Evolutionary conservation across 768 basidiomycete genomes (phyloP), one percentile per base, ranked within the genome.

Genomic region (Hydnomerulius pinastri): DNA sequence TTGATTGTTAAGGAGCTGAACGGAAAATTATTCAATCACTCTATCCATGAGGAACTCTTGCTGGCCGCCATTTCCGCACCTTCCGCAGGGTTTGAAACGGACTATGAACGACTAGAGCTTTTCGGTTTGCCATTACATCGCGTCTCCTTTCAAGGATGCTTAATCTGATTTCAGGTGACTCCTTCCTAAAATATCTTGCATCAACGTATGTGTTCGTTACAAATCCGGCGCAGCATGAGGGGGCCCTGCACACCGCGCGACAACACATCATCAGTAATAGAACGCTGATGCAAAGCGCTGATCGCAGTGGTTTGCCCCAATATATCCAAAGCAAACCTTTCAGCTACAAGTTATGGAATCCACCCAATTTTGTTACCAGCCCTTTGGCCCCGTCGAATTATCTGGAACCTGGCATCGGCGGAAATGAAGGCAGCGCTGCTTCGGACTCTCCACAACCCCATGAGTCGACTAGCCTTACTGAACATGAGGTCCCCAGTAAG

Each of bases 21-120:
- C 60, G 80, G 80, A 20, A 79, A 69, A 48, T 69, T 86, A 33
- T 87, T 95, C 61, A 68, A 79, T 54, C 72, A 83, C 63, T 66
- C 73, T n/a, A 77, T 94, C 37, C 67, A 74, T 13, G 86, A 88
- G 58, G 68, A 77, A 24, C 72, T 81, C 20, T 71, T 94, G 33
- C 77, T 83, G 41, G 72, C 76, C 32, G 89, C 92, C 9, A 72
- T 91, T 33, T 84, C 83, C 53, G 73, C 90, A 0, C 86, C 87
- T 7, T 83, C 88, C 8, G 83, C 83, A 28, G 79, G 80, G 25
- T 75, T 80, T 40, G 89, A 87, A 56, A 76, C 77, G 51, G 79
- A 94, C 70, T 94, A 94, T 66, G 90, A 95, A 69, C 82, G 92
- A 29, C 70, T 92, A 39, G 92, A 93, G 65, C 74, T 92, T 43